These are phyloP conservation scores for Nitzschia sp. DNA, from an alignment of 108 stramenopile species.

Conservation along the genomic window DNA sequence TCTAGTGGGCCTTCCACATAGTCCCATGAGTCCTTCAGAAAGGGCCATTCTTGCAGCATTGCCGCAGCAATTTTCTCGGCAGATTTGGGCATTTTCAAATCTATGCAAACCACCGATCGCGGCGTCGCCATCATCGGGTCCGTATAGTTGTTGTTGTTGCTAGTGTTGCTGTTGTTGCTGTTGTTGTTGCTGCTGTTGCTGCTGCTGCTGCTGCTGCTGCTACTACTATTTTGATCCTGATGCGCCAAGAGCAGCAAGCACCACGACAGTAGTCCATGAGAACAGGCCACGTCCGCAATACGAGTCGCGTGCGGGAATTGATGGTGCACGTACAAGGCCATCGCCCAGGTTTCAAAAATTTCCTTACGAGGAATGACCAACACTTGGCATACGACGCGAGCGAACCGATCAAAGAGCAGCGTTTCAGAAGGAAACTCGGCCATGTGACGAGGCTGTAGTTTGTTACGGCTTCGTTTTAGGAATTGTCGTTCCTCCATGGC, in stretches of 20 bases:
- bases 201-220: not conserved
- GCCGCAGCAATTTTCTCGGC: conserved; percentile 44
- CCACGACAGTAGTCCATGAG: conserved; percentile 70
- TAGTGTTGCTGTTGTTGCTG: no score
- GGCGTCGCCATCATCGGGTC: conserved; percentile 2
- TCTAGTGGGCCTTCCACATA: conserved; percentile 62
- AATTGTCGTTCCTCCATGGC: not conserved
- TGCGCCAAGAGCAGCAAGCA: conserved; percentile 50
- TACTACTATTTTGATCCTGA: not conserved
- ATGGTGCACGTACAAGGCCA: conserved; percentile 58
- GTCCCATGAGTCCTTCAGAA: conserved; percentile 44
- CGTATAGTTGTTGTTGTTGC: conserved; percentile 1
- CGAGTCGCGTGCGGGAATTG: conserved; percentile 35
- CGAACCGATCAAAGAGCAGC: conserved; percentile 64
- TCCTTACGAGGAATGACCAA: conserved; percentile 60
- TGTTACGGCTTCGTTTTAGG: conserved; percentile 1
- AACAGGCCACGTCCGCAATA: conserved; percentile 57
- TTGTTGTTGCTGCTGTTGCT: no score
- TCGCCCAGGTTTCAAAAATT: conserved; percentile 70
- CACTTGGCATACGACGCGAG: conserved; percentile 44
- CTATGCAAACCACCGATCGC: conserved; percentile 50
- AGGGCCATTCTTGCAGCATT: conserved; percentile 47
- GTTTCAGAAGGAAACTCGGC: conserved; percentile 8
- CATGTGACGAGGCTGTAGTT: conserved; percentile 18
- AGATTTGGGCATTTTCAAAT: conserved; percentile 56